Base-by-base conservation (phyloP, 2,329 filamentous ascomycete species). In the Penicillium glabrum region DNA sequence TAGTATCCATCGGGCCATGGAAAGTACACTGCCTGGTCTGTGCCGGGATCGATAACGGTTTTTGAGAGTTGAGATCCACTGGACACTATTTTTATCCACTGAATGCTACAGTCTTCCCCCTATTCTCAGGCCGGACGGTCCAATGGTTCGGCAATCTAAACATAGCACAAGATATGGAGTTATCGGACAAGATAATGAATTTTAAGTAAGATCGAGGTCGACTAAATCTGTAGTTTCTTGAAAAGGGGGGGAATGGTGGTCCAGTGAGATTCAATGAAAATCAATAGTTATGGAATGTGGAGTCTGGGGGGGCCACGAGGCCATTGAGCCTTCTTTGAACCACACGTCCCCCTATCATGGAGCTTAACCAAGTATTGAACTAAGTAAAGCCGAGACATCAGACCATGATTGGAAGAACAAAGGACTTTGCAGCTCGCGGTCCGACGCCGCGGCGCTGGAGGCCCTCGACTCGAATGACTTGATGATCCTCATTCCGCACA, bases 241-340 rank as follows among this genome's bases (percentile, higher is more conserved):
- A 54, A 29, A 59, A 61, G 58, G 41, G 48, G 48, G 57, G 61
- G 53, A 29, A 45, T 44, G 3, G 21, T 49, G 52, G 44, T 47
- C 39, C 51, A 54, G 51, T 44, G 33, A 55, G 51, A 57, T 55
- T 24, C 24, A 53, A 51, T 11, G 13, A 51, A 56, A 51, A 31
- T 56, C 56, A 53, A 58, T 61, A 59, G 60, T 61, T 45, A 26
- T 48, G 53, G 54, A 56, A 58, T 54, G 61, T 65, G 62, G 61
- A 63, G 62, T 59, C 53, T 56, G 54, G 61, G 54, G 61, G 16
- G 47, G 54, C 56, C 61, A 63, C 62, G 61, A 64, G 58, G 56
- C 43, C 51, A 23, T 44, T 39, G 41, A 43, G 41, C 56, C 51
- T 39, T 45, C 46, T 54, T 54, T 47, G 46, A 51, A 37, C 50